A percentile compares a stretch with the other conserved stretches of the same genome.
phyloP scores from a whole-genome alignment of 2,329 filamentous ascomycete genomes.

The Microsporum audouinii region DNA sequence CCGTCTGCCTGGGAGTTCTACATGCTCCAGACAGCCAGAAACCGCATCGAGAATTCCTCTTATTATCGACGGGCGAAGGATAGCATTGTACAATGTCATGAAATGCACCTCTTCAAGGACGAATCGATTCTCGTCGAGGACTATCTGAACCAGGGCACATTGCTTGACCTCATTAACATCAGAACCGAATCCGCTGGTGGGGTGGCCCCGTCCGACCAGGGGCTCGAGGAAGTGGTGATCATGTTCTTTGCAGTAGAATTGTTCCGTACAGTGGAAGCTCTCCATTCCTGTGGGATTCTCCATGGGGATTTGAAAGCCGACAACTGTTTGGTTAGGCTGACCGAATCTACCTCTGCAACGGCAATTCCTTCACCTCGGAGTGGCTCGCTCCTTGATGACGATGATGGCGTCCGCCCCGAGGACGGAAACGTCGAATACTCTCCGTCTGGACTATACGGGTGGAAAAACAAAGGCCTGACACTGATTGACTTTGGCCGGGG shows the following conservation, averaged over 20 bases:
- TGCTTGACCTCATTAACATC: constrained; percentile 88
- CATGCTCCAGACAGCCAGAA: constrained; percentile 74
- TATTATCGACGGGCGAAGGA: constrained; percentile 56
- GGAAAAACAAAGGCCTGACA: constrained; percentile 65
- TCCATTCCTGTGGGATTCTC: constrained; percentile 67
- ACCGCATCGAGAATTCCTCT: constrained; percentile 53
- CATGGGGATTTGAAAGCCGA: constrained; percentile 94
- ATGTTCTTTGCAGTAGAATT: constrained; percentile 96
- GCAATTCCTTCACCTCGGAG: constrained; percentile 12
- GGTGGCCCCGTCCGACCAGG: constrained; percentile 40
- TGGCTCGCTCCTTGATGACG: constrained; percentile 9
- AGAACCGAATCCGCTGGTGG: constrained; percentile 51
- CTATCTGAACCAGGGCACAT: constrained; percentile 75
- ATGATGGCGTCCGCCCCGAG: constrained; percentile 18
- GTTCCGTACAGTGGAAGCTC: constrained; percentile 73
- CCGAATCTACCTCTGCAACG: constrained; percentile 40
- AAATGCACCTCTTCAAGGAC: constrained; percentile 82
- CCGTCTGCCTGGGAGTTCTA: constrained; percentile 92
- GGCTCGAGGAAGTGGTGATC: constrained; percentile 79
- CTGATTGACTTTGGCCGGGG: constrained; percentile 92
- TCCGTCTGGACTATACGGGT: constrained; percentile 63
- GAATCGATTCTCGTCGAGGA: constrained; percentile 85
- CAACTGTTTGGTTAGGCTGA: constrained; percentile 83
- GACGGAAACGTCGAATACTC: constrained; percentile 48
- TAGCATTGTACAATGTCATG: constrained; percentile 71